phyloP scores from a whole-genome alignment of 2,329 filamentous ascomycete genomes.

The Pseudogymnoascus destructans region DNA sequence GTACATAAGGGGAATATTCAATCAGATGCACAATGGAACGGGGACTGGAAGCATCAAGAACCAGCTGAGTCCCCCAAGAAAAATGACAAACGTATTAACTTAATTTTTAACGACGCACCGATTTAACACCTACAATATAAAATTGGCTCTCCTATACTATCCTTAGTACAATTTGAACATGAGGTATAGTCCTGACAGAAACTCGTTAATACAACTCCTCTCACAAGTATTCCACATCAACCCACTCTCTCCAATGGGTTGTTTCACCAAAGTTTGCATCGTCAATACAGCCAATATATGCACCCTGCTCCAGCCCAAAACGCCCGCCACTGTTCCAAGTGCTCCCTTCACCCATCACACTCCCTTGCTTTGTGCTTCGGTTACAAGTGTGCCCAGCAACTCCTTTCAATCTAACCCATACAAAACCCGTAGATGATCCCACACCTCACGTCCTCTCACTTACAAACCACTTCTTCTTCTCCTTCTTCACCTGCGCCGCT shows the following conservation, averaged over 20 bases:
- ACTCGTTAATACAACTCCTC: slow-evolving; percentile 5
- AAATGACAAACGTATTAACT: not conserved
- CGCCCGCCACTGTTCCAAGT: not conserved
- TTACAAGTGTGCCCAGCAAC: slow-evolving; percentile 1
- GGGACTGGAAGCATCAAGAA: not conserved
- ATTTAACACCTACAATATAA: not conserved
- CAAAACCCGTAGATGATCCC: not conserved
- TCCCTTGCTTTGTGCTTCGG: not conserved
- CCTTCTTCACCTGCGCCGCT: slow-evolving; percentile 1
- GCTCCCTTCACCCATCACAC: not conserved
- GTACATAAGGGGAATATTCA: not conserved
- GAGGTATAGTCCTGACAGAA: not conserved
- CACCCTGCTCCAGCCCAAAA: not conserved
- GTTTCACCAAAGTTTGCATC: not conserved
- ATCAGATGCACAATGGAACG: not conserved
- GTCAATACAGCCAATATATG: not conserved
- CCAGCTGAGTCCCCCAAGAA: not conserved
- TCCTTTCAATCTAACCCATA: not conserved
- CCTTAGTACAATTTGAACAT: not conserved
- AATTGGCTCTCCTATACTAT: not conserved
- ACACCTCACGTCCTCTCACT: not conserved
- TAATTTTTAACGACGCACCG: not conserved
- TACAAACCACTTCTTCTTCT: slow-evolving; percentile 9
- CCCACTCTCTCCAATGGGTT: not conserved
- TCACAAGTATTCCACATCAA: slow-evolving; percentile 2